Evolutionary conservation across 139 green algal species (phyloP).

Genomic region (Asterochloris erici): DNA sequence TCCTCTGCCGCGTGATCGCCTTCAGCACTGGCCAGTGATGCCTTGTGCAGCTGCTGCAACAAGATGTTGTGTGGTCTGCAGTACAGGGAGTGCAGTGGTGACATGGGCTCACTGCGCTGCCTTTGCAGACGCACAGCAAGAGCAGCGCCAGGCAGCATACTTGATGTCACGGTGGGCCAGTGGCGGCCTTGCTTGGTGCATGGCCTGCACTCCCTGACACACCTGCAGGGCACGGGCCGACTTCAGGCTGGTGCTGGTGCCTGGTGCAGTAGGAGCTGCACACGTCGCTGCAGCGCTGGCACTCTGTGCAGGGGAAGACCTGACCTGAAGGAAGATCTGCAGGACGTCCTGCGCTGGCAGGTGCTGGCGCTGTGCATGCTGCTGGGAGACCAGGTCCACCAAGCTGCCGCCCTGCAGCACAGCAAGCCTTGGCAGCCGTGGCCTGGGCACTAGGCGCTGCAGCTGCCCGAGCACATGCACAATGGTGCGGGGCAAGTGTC

Average conservation of each 20-base stretch:
- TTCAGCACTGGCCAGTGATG: no score
- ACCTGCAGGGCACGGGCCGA: slow-evolving; percentile 42
- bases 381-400: slow-evolving; percentile 40
- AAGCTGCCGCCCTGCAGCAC: slow-evolving; percentile 45
- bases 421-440: not conserved
- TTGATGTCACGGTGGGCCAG: slow-evolving; percentile 86
- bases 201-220: slow-evolving; percentile 47
- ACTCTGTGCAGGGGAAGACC: not conserved
- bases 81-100: not conserved
- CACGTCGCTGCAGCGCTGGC: not conserved
- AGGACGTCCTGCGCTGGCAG: slow-evolving; percentile 44
- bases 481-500: no score
- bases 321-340: slow-evolving; percentile 62
- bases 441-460: no score
- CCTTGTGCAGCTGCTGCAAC: slow-evolving; percentile 25
- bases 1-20: no score
- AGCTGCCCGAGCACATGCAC: no score
- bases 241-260: not conserved
- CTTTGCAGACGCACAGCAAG: not conserved
- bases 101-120: not conserved
- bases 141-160: not conserved
- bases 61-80: slow-evolving; percentile 76
- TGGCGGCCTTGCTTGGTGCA: slow-evolving; percentile 57
- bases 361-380: slow-evolving; percentile 9
- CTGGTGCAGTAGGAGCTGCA: not conserved